phyloP scores from a whole-genome alignment of 2,329 filamentous ascomycete species.

The Venturia nashicola region DNA sequence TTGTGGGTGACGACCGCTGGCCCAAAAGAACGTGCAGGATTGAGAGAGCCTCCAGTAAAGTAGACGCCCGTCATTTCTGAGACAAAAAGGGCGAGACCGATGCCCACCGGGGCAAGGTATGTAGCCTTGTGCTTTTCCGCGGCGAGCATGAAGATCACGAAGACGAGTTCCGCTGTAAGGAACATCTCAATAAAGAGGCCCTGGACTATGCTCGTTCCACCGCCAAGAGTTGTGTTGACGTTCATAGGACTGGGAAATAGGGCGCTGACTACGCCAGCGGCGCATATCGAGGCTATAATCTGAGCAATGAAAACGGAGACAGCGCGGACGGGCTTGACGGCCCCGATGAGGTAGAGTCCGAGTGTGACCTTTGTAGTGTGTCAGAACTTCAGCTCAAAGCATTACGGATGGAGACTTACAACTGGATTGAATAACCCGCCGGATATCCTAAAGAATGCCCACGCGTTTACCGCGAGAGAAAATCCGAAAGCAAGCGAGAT shows the following conservation, averaged over 20 bases:
- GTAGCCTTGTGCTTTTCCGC: constrained; percentile 31
- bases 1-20: constrained; percentile 8
- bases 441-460: constrained; percentile 9
- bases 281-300: constrained; percentile 22
- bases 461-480: constrained; percentile 9
- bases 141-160: constrained; percentile 23
- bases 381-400: constrained; percentile 19
- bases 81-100: constrained; percentile 12
- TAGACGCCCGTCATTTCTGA: constrained; percentile 10
- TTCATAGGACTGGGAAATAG: constrained; percentile 34
- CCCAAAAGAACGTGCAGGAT: constrained; percentile 10
- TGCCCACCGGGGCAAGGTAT: constrained; percentile 26
- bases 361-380: constrained; percentile 19
- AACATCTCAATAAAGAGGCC: constrained; percentile 40
- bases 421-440: constrained; percentile 16
- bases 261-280: constrained; percentile 30
- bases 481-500: constrained; percentile 17
- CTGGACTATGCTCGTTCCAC: constrained; percentile 29
- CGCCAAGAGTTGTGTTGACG: constrained; percentile 29
- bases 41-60: constrained; percentile 9
- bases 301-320: constrained; percentile 22
- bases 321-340: constrained; percentile 21
- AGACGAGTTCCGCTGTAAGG: constrained; percentile 31
- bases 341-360: constrained; percentile 25
- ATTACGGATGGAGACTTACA: constrained; percentile 12